Base-by-base conservation (phyloP, 2,329 filamentous ascomycete genomes). In the Monilinia fructicola region DNA sequence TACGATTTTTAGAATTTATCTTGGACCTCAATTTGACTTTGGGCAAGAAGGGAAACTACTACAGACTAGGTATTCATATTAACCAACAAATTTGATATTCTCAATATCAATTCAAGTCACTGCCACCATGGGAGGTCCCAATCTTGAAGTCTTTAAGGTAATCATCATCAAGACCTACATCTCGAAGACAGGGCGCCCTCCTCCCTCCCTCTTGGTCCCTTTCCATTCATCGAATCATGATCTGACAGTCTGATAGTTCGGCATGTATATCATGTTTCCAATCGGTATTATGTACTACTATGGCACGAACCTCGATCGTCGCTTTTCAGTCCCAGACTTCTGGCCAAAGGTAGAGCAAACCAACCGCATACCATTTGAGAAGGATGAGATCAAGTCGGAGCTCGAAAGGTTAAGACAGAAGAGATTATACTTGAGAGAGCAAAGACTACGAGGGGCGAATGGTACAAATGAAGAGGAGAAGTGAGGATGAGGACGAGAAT, bases 231-330 rank as follows among this genome's bases (percentile, higher is more conserved):
- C 6, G 7, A 31, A 48, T 40, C 61, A 40, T n/a, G 55, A 60
- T 21, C 62, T 59, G 46, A 53, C 52, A 26, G 21, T 23, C 11
- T 18, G 23, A 56, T 70, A 97, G 94, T 99, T 99, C 79, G 93
- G 94, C 82, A 91, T 96, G 85, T 99, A 99, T 82, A 89, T 99
- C 82, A 90, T 97, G 85, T 99, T 99, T 81, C 95, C 95, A 23
- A 98, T 99, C 75, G 93, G 92, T 74, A 93, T 95, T 83, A 99
- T 99, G 95, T 98, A 96, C 84, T 99, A 99, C 83, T 99, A 98
- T 79, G 95, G 95, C 77, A 97, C 93, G 66, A 99, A 99, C 79
- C 91, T 99, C 77, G 95, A 99, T 80, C 85, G 90, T 72, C 90
- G 92, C 71, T 99, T 99, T 83, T 81, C 85, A 58, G 92, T 98